A percentile compares a stretch with the other conserved stretches of the same genome.
Conservation (phyloP, 805 yeast species). For the Candida orba region DNA sequence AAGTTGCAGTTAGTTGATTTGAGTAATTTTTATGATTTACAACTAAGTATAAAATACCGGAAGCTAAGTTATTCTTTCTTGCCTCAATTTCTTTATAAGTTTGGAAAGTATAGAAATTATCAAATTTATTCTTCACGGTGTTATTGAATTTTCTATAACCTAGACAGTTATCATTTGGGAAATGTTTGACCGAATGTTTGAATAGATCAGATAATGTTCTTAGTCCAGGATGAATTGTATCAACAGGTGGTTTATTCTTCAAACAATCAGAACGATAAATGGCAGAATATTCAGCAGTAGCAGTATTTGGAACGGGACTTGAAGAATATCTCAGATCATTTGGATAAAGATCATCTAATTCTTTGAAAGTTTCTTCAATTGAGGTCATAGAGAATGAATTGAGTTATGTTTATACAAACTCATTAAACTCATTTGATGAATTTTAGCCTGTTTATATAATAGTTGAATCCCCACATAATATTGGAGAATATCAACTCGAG, state of each 20-base stretch:
- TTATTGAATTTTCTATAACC: constrained; percentile 28
- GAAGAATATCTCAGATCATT: not conserved
- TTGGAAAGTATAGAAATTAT: constrained; percentile 19
- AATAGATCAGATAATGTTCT: constrained; percentile 33
- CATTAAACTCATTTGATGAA: not conserved
- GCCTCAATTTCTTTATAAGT: constrained; percentile 27
- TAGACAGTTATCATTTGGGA: constrained; percentile 28
- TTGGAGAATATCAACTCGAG: too few species aligned
- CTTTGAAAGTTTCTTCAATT: constrained; percentile 2
- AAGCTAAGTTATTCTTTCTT: constrained; percentile 30
- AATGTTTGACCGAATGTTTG: constrained; percentile 25
- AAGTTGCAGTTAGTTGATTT: constrained; percentile 4
- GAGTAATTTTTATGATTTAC: constrained; percentile 7
- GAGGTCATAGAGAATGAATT: not conserved
- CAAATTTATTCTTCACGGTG: constrained; percentile 14
- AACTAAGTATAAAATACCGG: constrained; percentile 31
- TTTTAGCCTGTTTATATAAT: not conserved
- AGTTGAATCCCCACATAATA: too few species aligned
- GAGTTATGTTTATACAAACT: too few species aligned
- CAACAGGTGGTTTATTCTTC: constrained; percentile 11
- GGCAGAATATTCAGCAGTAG: constrained; percentile 3
- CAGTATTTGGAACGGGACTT: constrained; percentile 6
- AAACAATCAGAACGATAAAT: constrained; percentile 9
- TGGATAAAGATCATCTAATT: not conserved
- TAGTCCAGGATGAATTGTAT: constrained; percentile 30